Evolutionary conservation across 169 alveolate species (phyloP).

Genomic region (Babesia ovis): DNA sequence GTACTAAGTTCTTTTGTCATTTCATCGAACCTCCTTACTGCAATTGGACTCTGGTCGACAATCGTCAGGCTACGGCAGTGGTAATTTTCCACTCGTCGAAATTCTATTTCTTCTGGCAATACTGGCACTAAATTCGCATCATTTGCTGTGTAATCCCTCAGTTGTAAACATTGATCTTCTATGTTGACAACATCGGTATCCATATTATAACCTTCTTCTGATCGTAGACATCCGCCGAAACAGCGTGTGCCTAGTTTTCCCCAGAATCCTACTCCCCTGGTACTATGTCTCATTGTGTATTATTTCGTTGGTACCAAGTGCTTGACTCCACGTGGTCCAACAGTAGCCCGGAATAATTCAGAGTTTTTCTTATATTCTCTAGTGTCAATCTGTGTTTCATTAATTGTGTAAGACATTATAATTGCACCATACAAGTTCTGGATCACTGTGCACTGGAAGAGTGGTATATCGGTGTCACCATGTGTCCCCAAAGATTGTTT

Average conservation of each 20-base stretch:
- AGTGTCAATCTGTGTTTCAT: too few relatives aligned
- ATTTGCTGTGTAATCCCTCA: constrained; percentile 11
- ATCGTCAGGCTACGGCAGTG: constrained; percentile 35
- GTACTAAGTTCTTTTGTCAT: constrained; percentile 17
- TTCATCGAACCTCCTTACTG: constrained; percentile 21
- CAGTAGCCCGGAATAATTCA: too few relatives aligned
- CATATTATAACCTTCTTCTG: background rate
- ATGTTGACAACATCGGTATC: constrained; percentile 17
- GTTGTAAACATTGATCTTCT: background rate
- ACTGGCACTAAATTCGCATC: constrained; percentile 14
- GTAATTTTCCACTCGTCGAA: constrained; percentile 16
- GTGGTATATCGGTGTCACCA: constrained; percentile 43
- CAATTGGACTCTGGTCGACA: constrained; percentile 33
- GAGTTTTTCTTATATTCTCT: too few relatives aligned
- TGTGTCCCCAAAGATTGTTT: constrained; percentile 17
- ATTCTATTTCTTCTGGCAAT: constrained; percentile 28
- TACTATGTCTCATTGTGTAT: background rate
- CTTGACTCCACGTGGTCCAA: too few relatives aligned
- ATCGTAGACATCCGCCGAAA: constrained; percentile 10
- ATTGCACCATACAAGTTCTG: background rate
- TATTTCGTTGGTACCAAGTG: too few relatives aligned
- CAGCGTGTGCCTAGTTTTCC: constrained; percentile 2
- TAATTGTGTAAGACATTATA: background rate
- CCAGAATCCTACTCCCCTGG: background rate
- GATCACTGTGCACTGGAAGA: background rate